Conservation (phyloP, 345 rosid genomes). For the Crucihimalaya himalaica region DNA sequence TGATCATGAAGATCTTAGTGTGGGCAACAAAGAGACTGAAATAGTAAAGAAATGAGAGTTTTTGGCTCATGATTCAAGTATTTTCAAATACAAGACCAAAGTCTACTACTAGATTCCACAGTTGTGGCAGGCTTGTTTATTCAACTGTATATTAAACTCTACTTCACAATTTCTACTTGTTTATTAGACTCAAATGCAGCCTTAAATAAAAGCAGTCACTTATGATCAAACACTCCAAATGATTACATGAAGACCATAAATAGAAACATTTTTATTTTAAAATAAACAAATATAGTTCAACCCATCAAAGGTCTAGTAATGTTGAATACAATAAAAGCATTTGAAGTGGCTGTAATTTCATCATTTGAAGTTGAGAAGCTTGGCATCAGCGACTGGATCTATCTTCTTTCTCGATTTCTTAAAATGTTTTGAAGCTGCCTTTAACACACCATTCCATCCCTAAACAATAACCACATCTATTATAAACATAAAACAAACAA, state of each 20-base stretch:
- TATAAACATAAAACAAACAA: not conserved
- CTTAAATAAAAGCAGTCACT: not conserved
- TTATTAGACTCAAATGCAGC: not conserved
- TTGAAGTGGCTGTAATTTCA: not conserved
- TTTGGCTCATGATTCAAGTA: not conserved
- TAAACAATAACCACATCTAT: conserved; percentile 24
- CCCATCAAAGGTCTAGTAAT: not conserved
- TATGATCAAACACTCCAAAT: conserved; percentile 5
- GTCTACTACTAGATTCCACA: conserved; percentile 3
- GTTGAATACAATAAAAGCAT: not conserved
- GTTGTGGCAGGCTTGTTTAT: not conserved
- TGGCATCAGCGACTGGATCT: conserved; percentile 43
- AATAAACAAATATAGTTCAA: not conserved
- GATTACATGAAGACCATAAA: not conserved
- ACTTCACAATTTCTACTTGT: not conserved
- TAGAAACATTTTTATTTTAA: not conserved
- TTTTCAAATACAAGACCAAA: conserved; percentile 2
- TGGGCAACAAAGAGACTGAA: conserved; percentile 23
- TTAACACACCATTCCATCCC: conserved; percentile 75
- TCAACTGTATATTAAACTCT: conserved; percentile 4
- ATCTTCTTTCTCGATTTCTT: conserved; percentile 68
- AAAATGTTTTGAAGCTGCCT: conserved; percentile 76
- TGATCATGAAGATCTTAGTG: conserved; percentile 14
- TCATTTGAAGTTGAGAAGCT: conserved; percentile 52
- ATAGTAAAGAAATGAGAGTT: conserved; percentile 25